Evolutionary conservation across 192 early-diverging fungal species (phyloP), one percentile per base, ranked within the genome.

Genomic region (Rhizophagus sp.): DNA sequence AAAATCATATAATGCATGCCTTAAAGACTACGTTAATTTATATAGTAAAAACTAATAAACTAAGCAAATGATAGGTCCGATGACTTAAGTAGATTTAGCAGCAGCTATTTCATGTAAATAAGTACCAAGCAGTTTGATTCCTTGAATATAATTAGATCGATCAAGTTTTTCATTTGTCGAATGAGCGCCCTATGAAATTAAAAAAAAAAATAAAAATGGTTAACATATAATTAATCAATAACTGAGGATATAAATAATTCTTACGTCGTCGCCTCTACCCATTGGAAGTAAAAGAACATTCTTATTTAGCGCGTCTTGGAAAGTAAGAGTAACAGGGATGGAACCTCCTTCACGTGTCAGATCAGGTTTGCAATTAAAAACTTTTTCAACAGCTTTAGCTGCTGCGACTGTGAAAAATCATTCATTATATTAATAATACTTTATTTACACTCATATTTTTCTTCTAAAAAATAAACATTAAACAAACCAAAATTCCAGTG

Each of bases 111-210:
- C 97, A 84, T 97, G 90, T 47, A 98, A 90, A 82, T 98, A 98
- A 25, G 92, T 89, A 72, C 94, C 94, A 50, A 97, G 86, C 69
- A 97, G 88, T 89, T 99, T 98, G 89, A 95, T 99, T 73, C 97
- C 97, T 82, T 95, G 87, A 76, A 98, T 93, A 85, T 96, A 98
- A 89, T 98, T 99, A 83, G 88, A 90, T 68, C 87, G 89, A 86
- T 97, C 95, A 77, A 99, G 84, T 87, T 97, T 98, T 87, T 99
- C 97, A 88, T 98, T 97, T 87, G 95, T 97, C 17, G 95, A 96
- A 88, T 99, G 97, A 19, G 97, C 97, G 80, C 97, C 97, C 80
- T 90, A 83, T 8, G 76, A 75, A 72, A 82, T 66, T 33, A 61
- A 62, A 27, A 12, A 49, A 27, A 27, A 30, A 61, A 62, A 27